phyloP scores from a whole-genome alignment of 257 asterid genomes.

The Vinca minor region DNA sequence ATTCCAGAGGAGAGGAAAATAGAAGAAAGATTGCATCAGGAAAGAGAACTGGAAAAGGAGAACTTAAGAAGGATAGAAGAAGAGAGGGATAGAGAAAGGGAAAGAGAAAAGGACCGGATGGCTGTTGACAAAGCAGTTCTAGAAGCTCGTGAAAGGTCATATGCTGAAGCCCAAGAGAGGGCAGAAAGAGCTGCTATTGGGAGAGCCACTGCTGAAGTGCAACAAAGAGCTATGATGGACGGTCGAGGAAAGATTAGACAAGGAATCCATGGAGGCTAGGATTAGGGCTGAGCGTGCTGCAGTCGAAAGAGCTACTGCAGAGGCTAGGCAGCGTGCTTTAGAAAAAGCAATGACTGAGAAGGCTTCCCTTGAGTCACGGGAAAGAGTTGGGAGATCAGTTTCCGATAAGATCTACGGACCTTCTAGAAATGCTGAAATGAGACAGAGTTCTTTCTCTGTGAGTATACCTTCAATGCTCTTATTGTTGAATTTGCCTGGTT shows the following conservation, averaged over 20 bases:
- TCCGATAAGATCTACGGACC: slow-evolving; percentile 49
- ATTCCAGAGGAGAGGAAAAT: slow-evolving; percentile 27
- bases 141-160: slow-evolving; percentile 60
- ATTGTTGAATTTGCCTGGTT: slow-evolving; percentile 13
- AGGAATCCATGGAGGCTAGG: slow-evolving; percentile 54
- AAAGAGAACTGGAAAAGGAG: slow-evolving; percentile 47
- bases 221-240: slow-evolving; percentile 50
- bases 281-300: slow-evolving; percentile 75
- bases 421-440: slow-evolving; percentile 41
- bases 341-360: slow-evolving; percentile 55
- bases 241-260: slow-evolving; percentile 63
- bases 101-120: slow-evolving; percentile 94
- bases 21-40: slow-evolving; percentile 40
- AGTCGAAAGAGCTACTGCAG: slow-evolving; percentile 76
- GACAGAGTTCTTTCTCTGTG: slow-evolving; percentile 54
- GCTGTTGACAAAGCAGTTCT: slow-evolving; percentile 56
- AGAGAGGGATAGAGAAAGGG: slow-evolving; percentile 90
- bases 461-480: slow-evolving; percentile 35
- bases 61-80: slow-evolving; percentile 54
- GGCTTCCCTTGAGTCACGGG: slow-evolving; percentile 29
- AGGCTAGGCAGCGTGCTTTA: slow-evolving; percentile 77
- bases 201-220: slow-evolving; percentile 54
- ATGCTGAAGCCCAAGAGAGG: slow-evolving; percentile 55
- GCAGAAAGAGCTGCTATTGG: slow-evolving; percentile 58
- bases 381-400: slow-evolving; percentile 38